Base-by-base conservation (phyloP, 2,329 filamentous ascomycete species). In the Curvularia sp. region DNA sequence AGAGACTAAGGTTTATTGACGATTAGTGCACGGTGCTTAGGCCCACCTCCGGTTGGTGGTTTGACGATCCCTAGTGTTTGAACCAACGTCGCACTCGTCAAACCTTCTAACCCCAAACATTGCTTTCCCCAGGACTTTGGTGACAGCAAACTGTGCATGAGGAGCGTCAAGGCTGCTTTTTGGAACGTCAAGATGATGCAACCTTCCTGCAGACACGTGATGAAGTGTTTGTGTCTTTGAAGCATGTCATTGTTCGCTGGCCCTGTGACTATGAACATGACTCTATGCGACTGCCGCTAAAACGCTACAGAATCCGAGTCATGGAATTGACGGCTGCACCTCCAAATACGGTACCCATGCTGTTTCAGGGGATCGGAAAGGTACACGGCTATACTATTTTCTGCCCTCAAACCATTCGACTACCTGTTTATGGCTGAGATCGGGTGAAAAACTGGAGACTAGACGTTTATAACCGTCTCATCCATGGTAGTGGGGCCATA, bases 391-490 rank as follows among this genome's bases (percentile, higher is more conserved):
- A 55, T 60, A 58, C 63, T 67, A 69, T 60, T 65, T 65, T 63
- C 49, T 63, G 63, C 44, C 51, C 63, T 61, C 57, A 50, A 70
- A 62, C 73, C 73, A 81, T 58, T 69, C 65, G 52, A 77, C 62
- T 35, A 79, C 72, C 55, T 78, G 72, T 57, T 72, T 71, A 9
- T 78, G 78, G 61, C 75, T 80, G 57, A 72, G 64, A 61, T 79
- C 72, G 15, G 79, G 76, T 49, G 78, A 75, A 62, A 80, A 7
- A 80, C 77, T n/a, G 77, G 78, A 71, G 80, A 81, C 70, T 74
- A 80, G 18, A 78, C 73, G 61, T 76, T 77, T 44, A 75, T 60
- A 35, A 81, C 71, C 63, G 67, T 76, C 5, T 78, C 79, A 61
- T 79, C 71, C 54, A 77, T 64, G 24, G 80, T 61, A 9, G 75